These are phyloP conservation scores for Nemania sp. DNA, from an alignment of 2,329 filamentous ascomycete genomes.

Conservation along the genomic window DNA sequence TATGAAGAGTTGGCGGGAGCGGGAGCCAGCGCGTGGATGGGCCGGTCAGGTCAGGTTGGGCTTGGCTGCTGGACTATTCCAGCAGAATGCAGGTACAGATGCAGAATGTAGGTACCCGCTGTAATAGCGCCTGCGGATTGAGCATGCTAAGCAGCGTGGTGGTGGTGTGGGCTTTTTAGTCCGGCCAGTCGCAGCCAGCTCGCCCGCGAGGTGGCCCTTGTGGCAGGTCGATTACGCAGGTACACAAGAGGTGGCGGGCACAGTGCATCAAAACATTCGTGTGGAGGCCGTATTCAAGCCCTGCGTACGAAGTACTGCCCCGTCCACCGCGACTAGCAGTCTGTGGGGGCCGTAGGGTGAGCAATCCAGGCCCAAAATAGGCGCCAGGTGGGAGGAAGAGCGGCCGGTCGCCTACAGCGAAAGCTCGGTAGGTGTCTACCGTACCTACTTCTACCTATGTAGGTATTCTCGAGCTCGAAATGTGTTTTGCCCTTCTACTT, in stretches of 20 bases:
- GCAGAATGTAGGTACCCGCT: conserved; percentile 13
- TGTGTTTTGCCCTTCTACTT: too few species aligned
- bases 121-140: neutral
- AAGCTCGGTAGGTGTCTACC: conserved; percentile 1
- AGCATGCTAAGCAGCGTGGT: neutral
- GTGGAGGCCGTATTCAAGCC: conserved; percentile 6
- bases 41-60: neutral
- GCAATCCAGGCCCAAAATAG: conserved; percentile 8
- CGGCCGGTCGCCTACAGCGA: conserved; percentile 1
- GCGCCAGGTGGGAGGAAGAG: neutral
- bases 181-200: neutral
- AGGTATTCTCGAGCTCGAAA: too few species aligned
- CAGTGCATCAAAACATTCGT: conserved; percentile 14
- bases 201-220: conserved; percentile 4
- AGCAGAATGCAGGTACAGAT: neutral
- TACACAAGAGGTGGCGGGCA: conserved; percentile 3
- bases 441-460: too few species aligned
- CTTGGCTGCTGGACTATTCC: neutral
- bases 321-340: neutral
- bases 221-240: neutral
- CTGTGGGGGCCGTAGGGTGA: conserved; percentile 11
- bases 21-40: conserved; percentile 16
- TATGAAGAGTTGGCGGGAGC: conserved; percentile 18
- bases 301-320: too few species aligned
- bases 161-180: conserved; percentile 11